Percentiles rank a stretch among this genome's conserved stretches.
Conservation (phyloP, 176 grass and related monocot genomes). For the Juncus inflexus region DNA sequence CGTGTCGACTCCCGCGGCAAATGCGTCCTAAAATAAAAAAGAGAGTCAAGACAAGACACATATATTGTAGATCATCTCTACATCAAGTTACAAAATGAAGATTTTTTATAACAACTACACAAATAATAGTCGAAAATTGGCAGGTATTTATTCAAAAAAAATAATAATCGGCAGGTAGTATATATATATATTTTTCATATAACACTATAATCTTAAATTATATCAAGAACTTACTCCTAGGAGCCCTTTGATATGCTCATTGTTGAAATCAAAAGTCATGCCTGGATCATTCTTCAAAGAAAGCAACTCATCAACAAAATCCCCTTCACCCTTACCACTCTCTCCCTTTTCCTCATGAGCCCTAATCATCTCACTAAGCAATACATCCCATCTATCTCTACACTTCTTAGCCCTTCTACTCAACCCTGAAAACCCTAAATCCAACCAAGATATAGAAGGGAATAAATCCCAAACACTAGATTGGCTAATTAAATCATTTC, state of each 20-base stretch:
- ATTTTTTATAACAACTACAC: background rate
- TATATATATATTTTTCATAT: no score
- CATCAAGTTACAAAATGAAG: background rate
- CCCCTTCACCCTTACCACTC: background rate
- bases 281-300: constrained; percentile 16
- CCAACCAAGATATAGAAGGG: constrained; percentile 8
- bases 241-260: constrained; percentile 22
- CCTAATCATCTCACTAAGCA: background rate
- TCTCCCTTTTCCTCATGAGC: background rate
- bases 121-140: no score
- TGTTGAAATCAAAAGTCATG: constrained; percentile 10
- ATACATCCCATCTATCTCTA: background rate
- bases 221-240: background rate
- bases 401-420: background rate
- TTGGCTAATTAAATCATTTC: background rate
- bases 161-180: no score
- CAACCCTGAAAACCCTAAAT: background rate
- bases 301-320: constrained; percentile 36
- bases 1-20: constrained; percentile 13
- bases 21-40: constrained; percentile 3
- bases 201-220: no score
- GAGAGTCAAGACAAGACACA: background rate
- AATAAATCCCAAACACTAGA: constrained; percentile 13
- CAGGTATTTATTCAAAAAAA: no score
- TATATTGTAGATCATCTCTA: background rate